Conservation (phyloP, 83 land plant genomes). For the Diphasiastrum complanatum region DNA sequence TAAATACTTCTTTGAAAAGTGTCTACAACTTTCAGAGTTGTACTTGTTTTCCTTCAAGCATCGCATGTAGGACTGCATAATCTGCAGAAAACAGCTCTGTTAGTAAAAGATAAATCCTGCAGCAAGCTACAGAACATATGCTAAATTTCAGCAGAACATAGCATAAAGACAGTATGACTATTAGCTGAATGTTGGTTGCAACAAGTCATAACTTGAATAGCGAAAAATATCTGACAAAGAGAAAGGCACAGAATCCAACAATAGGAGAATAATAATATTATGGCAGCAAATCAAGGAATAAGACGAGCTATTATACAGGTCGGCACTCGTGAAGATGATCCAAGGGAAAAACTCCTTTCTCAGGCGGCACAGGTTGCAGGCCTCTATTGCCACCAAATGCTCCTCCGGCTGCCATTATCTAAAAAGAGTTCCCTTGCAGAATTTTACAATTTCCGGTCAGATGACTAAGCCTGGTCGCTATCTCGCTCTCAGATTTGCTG, state of each 20-base stretch:
- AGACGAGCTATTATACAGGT: slow-evolving; percentile 20
- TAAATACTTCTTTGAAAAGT: slow-evolving; percentile 61
- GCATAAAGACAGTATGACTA: neutral
- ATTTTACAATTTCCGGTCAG: too few relatives aligned
- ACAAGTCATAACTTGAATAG: neutral
- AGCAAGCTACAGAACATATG: too few relatives aligned
- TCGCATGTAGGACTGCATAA: slow-evolving; percentile 59
- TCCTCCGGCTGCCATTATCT: slow-evolving; percentile 69
- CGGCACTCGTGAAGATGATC: slow-evolving; percentile 83
- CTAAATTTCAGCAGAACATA: neutral
- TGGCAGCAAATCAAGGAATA: neutral
- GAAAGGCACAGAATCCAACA: too few relatives aligned
- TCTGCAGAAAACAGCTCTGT: slow-evolving; percentile 33
- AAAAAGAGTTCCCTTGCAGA: too few relatives aligned
- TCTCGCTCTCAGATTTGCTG: too few relatives aligned
- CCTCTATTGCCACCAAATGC: slow-evolving; percentile 93
- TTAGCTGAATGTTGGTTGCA: neutral
- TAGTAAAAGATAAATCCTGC: neutral
- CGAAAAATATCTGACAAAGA: neutral
- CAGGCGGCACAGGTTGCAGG: slow-evolving; percentile 73
- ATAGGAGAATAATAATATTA: neutral
- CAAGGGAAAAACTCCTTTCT: slow-evolving; percentile 86
- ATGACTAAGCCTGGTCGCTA: too few relatives aligned
- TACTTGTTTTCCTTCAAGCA: slow-evolving; percentile 57
- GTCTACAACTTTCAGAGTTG: slow-evolving; percentile 64